Evolutionary conservation across 352 stramenopile genomes (phyloP), one percentile per base, ranked within the genome.

Genomic region (Pythium aristosporum): DNA sequence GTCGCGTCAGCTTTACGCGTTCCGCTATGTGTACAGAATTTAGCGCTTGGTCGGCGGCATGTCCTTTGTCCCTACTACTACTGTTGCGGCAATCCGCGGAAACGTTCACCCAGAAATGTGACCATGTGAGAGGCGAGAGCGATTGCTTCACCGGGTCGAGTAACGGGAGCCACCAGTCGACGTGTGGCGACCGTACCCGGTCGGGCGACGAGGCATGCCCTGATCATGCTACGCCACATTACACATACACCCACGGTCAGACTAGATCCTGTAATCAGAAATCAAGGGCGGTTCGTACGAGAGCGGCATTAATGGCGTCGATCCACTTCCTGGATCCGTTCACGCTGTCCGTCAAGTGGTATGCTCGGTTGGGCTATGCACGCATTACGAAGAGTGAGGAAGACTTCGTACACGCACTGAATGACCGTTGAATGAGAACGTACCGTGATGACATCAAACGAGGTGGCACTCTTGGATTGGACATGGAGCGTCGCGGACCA

Each of bases 271-370:
- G 21, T 13, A 41, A 7, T 34, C 21, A 30, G 3, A 50, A 4
- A 18, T 0, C 37, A 11, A 42, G 36, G 1, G 16, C 39, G 39
- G 25, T 39, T 30, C 56, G 39, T 49, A 70, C 57, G 63, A 96
- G 72, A 62, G 84, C 84, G 32, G 83, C 82, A 65, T 96, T 96
- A 69, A 96, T 94, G 59, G 87, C 85, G 54, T 96, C 87, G 36
- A 93, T 89, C 87, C 87, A 96, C 63, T 96, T 96, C 75, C 92
- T 94, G 44, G 87, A 94, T 48, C 87, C 87, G 61, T 96, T 94
- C 61, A 93, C 80, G 54, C 86, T 72, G 61, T 96, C 85, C 59
- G 90, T 92, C 56, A 96, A 63, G 75, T 96, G 87, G 69, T 96
- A 96, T 63, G 88, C 85, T 60, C 87, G 82, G 61, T 96, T 94